Percentiles rank a stretch among this genome's conserved stretches.
Evolutionary conservation across 768 basidiomycete species (phyloP).

Genomic region (Tricholoma sp.): DNA sequence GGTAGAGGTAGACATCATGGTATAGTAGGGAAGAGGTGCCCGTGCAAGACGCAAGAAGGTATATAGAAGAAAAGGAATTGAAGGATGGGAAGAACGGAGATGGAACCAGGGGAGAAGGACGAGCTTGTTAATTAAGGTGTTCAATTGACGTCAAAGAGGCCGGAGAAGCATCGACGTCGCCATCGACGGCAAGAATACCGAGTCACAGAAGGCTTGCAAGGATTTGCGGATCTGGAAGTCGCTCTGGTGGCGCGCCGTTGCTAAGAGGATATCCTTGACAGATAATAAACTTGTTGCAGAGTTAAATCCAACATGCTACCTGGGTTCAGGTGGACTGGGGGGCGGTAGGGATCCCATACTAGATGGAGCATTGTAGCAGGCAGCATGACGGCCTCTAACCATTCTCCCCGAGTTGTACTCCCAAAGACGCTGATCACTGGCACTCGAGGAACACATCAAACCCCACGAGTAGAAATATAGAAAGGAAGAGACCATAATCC

Average conservation of each 20-base stretch:
- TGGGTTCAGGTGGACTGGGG: neutral
- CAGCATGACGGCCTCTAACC: neutral
- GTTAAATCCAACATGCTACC: neutral
- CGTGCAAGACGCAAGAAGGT: conserved; percentile 30
- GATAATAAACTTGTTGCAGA: conserved; percentile 9
- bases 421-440: neutral
- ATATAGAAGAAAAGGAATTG: conserved; percentile 23
- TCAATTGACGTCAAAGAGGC: conserved; percentile 42
- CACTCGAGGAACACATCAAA: neutral
- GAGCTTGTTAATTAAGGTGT: conserved; percentile 33
- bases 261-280: conserved; percentile 28
- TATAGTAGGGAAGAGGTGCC: conserved; percentile 27
- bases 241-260: conserved; percentile 35
- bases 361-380: neutral
- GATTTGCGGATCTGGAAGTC: conserved; percentile 40
- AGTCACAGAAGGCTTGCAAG: conserved; percentile 24
- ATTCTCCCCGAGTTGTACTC: neutral
- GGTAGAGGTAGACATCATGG: conserved; percentile 24
- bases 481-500: conserved; percentile 7
- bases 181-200: conserved; percentile 27
- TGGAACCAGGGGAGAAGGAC: conserved; percentile 27
- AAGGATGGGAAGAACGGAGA: conserved; percentile 10
- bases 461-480: conserved; percentile 1
- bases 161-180: conserved; percentile 26
- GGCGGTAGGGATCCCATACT: neutral